A percentile compares a stretch with the other conserved stretches of the same genome.
These are phyloP conservation scores for Lachnellula cervina DNA, from an alignment of 2,329 filamentous ascomycete genomes.

Conservation along the genomic window DNA sequence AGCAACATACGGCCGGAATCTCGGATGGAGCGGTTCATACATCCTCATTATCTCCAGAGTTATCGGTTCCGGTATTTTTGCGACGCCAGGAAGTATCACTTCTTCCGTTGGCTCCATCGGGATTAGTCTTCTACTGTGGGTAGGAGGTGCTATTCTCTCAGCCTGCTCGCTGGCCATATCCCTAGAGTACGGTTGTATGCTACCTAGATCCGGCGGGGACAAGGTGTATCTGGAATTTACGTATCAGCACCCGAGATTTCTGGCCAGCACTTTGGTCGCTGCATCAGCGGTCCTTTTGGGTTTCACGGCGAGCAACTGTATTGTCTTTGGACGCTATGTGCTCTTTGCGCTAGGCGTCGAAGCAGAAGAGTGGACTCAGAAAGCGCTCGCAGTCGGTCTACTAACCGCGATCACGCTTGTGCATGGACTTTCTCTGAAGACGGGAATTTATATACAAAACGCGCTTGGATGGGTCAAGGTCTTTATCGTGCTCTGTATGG, in stretches of 20 bases:
- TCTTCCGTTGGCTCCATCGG: conserved; percentile 64
- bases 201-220: conserved; percentile 45
- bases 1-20: conserved; percentile 48
- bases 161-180: conserved; percentile 41
- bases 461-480: conserved; percentile 60
- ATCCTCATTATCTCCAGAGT: conserved; percentile 29
- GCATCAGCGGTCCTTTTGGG: conserved; percentile 46
- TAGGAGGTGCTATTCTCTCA: conserved; percentile 42
- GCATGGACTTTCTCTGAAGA: conserved; percentile 53
- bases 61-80: conserved; percentile 27
- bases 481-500: conserved; percentile 55
- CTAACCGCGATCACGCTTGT: conserved; percentile 53
- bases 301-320: conserved; percentile 48
- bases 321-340: conserved; percentile 48
- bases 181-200: conserved; percentile 42
- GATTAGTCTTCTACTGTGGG: conserved; percentile 49
- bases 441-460: conserved; percentile 57
- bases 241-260: conserved; percentile 46
- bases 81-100: conserved; percentile 45
- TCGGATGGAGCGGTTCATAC: conserved; percentile 25
- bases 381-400: conserved; percentile 42
- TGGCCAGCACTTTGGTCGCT: conserved; percentile 49
- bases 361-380: conserved; percentile 43
- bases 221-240: conserved; percentile 52
- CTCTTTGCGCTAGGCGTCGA: conserved; percentile 40